Base-by-base conservation (phyloP, 768 basidiomycete genomes). In the Trametes cubensis region DNA sequence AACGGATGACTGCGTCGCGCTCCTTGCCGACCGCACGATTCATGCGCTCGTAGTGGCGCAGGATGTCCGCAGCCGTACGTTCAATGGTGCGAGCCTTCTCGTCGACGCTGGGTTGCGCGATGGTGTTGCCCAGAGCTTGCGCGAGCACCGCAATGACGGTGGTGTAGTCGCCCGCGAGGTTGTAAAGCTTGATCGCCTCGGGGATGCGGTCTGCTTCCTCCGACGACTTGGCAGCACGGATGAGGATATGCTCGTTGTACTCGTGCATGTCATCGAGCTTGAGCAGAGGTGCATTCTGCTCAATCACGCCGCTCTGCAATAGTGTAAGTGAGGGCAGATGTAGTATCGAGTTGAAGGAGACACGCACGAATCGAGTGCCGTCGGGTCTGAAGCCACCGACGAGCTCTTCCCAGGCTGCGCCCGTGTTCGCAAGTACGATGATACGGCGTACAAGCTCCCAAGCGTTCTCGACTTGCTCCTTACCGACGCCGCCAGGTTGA, bases 181-280 rank as follows among this genome's bases (percentile, higher is more conserved):
- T 95, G 78, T 94, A 98, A 46, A 99, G 79, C 72, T 95, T 94
- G 78, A 98, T 94, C 3, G 95, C 94, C 72, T 98, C 94, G 2
- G 88, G 82, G 41, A 92, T 81, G 34, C 91, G 89, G 69, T 93
- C 88, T 69, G 94, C 94, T 56, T 89, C 83, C 70, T 93, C 87
- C 1, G 90, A 89, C 65, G 92, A 82, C 30, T 82, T 82, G 0
- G 96, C 96, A 0, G 95, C 93, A 6, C 85, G 85, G 62, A 89
- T 78, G 52, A 98, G 88, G 58, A 99, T 92, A 23, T 90, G 81
- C 25, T 87, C 86, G 61, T 94, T 87, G 78, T 90, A 95, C 51
- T 89, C 83, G 26, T 82, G 77, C 53, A 77, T 77, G 66, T 87
- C 84, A 54, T 81, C 74, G 10, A 98, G 81, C 26, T 87, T 87